Conservation (phyloP, 2,329 filamentous ascomycete genomes). For the Juglanconis oblonga region DNA sequence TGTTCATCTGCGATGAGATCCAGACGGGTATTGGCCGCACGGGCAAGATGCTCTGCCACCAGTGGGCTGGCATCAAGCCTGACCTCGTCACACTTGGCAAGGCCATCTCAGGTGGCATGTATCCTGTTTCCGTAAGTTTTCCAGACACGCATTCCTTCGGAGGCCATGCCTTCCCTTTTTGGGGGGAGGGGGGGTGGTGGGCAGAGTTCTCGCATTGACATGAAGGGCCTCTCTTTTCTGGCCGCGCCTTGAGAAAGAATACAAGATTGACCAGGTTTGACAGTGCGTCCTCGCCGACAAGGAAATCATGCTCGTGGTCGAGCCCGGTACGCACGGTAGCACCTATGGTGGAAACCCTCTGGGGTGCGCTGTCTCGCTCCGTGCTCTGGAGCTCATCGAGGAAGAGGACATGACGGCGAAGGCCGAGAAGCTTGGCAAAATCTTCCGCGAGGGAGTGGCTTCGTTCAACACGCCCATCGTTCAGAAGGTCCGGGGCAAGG, state of each 20-base stretch:
- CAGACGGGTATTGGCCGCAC: slow-evolving; percentile 97
- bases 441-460: slow-evolving; percentile 77
- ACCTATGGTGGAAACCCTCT: slow-evolving; percentile 98
- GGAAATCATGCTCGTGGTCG: slow-evolving; percentile 92
- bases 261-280: neutral
- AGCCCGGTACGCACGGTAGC: slow-evolving; percentile 94
- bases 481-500: slow-evolving; percentile 82
- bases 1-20: slow-evolving; percentile 97
- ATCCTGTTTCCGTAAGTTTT: slow-evolving; percentile 63
- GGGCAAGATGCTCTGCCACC: slow-evolving; percentile 86
- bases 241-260: neutral
- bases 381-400: slow-evolving; percentile 87
- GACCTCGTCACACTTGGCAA: slow-evolving; percentile 95
- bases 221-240: neutral
- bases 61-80: slow-evolving; percentile 94
- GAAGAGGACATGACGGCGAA: slow-evolving; percentile 86
- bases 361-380: slow-evolving; percentile 91
- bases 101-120: slow-evolving; percentile 97
- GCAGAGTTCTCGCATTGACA: no score
- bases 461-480: slow-evolving; percentile 79
- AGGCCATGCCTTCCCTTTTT: neutral
- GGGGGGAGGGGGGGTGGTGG: neutral
- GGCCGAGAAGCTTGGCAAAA: slow-evolving; percentile 74
- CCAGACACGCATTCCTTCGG: neutral
- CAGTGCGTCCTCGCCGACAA: slow-evolving; percentile 76